Conservation (phyloP, 1,139 yeast species). For the Blastobotrys persicus region DNA sequence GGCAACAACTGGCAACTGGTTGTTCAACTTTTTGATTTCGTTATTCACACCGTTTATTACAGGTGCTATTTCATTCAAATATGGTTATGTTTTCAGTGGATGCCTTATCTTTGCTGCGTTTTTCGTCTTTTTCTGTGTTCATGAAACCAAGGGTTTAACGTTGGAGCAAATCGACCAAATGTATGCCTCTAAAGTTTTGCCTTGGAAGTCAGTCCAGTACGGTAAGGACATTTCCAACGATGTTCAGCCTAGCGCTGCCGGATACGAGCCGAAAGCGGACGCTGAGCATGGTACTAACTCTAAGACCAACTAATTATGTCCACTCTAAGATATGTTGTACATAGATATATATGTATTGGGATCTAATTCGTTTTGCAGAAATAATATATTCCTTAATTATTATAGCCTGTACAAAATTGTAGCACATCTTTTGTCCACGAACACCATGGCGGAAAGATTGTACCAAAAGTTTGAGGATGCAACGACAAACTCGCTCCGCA, state of each 20-base stretch:
- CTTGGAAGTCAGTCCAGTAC: conserved; percentile 32
- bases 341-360: too few species aligned
- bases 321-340: too few species aligned
- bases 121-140: conserved; percentile 64
- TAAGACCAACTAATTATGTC: neutral
- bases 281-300: conserved; percentile 8
- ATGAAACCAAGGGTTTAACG: conserved; percentile 71
- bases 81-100: conserved; percentile 76
- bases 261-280: conserved; percentile 2
- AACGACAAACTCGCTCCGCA: too few species aligned
- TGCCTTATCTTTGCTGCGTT: conserved; percentile 61
- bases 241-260: conserved; percentile 7
- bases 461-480: too few species aligned
- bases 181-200: conserved; percentile 35
- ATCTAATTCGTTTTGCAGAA: neutral
- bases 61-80: conserved; percentile 51
- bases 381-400: neutral
- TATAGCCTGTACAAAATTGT: too few species aligned
- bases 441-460: too few species aligned
- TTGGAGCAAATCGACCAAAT: conserved; percentile 68
- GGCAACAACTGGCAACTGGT: conserved; percentile 72
- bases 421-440: too few species aligned
- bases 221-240: conserved; percentile 2
- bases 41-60: conserved; percentile 50
- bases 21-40: conserved; percentile 65